Conservation (phyloP, 2,329 filamentous ascomycete species). For the Hirsutella thompsonii region DNA sequence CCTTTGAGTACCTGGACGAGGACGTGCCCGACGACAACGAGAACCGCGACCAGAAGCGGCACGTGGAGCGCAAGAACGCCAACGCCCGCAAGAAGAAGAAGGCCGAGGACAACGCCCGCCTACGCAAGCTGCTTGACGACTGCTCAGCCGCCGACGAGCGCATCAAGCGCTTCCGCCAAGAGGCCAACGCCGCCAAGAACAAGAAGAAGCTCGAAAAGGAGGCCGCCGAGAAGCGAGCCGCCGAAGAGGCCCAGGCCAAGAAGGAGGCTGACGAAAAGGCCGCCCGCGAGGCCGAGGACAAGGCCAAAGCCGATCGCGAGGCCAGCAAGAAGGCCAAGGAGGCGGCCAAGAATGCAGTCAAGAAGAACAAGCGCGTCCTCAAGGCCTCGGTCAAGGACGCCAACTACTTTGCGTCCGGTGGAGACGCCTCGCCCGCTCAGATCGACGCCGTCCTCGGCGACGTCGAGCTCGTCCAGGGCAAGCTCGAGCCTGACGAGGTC, state of each 20-base stretch:
- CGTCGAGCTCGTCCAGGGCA: conserved; percentile 74
- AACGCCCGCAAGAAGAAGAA: conserved; percentile 99
- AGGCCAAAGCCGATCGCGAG: conserved; percentile 74
- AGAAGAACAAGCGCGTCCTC: conserved; percentile 99
- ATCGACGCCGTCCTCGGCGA: conserved; percentile 77
- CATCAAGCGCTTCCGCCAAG: conserved; percentile 93
- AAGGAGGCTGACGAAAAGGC: conserved; percentile 75
- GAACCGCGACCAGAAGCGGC: conserved; percentile 97
- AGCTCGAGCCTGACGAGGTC: conserved; percentile 85
- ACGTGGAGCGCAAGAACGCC: conserved; percentile 96
- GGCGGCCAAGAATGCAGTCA: conserved; percentile 94
- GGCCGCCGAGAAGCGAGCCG: conserved; percentile 75
- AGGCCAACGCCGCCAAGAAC: conserved; percentile 88
- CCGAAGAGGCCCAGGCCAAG: conserved; percentile 71
- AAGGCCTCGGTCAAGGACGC: conserved; percentile 91
- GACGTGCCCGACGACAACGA: conserved; percentile 98
- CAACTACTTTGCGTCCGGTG: conserved; percentile 78
- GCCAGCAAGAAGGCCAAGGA: conserved; percentile 93
- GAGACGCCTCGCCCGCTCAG: conserved; percentile 58
- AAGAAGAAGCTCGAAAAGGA: conserved; percentile 87
- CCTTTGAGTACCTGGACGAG: conserved; percentile 97
- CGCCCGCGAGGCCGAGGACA: conserved; percentile 72
- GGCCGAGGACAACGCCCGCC: conserved; percentile 87
- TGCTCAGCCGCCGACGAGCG: conserved; percentile 76
- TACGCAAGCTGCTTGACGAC: conserved; percentile 83